These are phyloP conservation scores for Abortiporus biennis DNA, from an alignment of 1,284 basidiomycete species.

Conservation along the genomic window DNA sequence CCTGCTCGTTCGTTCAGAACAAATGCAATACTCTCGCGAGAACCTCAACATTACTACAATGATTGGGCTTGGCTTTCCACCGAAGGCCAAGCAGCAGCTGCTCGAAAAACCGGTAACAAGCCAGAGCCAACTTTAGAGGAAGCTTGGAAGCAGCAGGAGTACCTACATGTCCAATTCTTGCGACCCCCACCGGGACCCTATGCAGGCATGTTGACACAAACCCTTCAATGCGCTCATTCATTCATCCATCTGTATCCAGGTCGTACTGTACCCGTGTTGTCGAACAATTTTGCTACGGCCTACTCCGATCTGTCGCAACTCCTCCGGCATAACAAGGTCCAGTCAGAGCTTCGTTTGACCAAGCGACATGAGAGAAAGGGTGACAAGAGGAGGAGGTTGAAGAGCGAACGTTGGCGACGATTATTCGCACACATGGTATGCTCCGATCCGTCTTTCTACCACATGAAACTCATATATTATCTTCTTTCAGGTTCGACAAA, in stretches of 20 bases:
- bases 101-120: too few relatives aligned
- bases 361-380: conserved; percentile 72
- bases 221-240: conserved; percentile 1
- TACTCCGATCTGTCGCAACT: conserved; percentile 20
- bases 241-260: conserved; percentile 29
- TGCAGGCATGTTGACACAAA: conserved; percentile 1
- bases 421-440: conserved; percentile 65
- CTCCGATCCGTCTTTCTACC: conserved; percentile 15
- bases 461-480: conserved; percentile 15
- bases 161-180: neutral
- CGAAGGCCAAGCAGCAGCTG: too few relatives aligned
- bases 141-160: neutral
- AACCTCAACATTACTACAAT: neutral
- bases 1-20: too few relatives aligned
- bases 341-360: conserved; percentile 38
- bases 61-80: neutral
- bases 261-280: conserved; percentile 39
- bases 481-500: conserved; percentile 51
- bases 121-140: neutral
- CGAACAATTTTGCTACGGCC: neutral
- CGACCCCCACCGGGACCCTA: neutral
- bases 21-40: too few relatives aligned
- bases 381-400: conserved; percentile 55
- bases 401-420: conserved; percentile 60
- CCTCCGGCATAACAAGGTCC: conserved; percentile 51